Evolutionary conservation across 164 flowering plant species (phyloP).

Genomic region (Sextonia rubra): DNA sequence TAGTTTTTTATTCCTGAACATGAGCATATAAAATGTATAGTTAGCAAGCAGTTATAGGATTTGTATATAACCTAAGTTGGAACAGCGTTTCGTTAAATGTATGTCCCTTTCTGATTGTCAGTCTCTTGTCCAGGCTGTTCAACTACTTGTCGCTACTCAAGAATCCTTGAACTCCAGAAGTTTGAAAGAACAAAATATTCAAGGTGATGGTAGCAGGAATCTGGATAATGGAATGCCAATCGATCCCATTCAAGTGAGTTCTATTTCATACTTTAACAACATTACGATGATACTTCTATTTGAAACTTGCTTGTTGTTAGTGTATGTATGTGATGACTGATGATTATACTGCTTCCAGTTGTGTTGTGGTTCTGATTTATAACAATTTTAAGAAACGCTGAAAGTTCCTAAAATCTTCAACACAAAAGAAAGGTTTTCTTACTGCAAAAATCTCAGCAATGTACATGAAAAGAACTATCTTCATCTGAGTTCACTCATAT

Average conservation of each 20-base stretch:
- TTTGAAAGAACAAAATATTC: constrained; percentile 15
- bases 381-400: neutral
- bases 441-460: neutral
- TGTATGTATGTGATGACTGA: too few species aligned
- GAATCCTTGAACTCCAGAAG: constrained; percentile 38
- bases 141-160: constrained; percentile 58
- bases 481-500: neutral
- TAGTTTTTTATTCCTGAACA: neutral
- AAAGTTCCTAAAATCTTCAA: neutral
- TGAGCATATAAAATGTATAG: neutral
- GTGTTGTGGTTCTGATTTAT: too few species aligned
- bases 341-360: too few species aligned
- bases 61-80: neutral
- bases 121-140: constrained; percentile 62
- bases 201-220: constrained; percentile 19
- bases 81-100: neutral
- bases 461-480: neutral
- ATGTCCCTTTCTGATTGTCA: neutral
- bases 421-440: neutral
- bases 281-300: neutral
- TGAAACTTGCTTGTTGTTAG: neutral
- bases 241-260: constrained; percentile 79
- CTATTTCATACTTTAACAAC: neutral
- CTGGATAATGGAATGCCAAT: constrained; percentile 22
- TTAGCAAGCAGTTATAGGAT: neutral